Percentiles rank a stretch among this genome's conserved stretches.
Conservation (phyloP, 768 basidiomycete genomes). For the Leccinum subtestaceum region DNA sequence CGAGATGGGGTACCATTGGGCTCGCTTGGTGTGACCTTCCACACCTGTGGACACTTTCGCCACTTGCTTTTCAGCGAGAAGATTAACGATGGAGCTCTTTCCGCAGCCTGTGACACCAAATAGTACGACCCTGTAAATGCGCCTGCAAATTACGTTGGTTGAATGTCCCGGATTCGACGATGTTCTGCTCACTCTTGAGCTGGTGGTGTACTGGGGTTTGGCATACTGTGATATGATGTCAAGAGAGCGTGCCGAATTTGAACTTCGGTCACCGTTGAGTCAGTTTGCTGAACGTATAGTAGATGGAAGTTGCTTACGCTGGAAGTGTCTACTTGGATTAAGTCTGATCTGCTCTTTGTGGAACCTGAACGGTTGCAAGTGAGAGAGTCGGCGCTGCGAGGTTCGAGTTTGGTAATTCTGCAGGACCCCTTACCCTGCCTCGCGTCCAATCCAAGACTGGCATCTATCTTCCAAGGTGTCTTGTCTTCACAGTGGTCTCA, state of each 20-base stretch:
- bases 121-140: slow-evolving; percentile 22
- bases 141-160: slow-evolving; percentile 14
- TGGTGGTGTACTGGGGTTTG: background rate
- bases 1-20: slow-evolving; percentile 19
- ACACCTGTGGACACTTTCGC: slow-evolving; percentile 32
- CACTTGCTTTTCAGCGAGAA: slow-evolving; percentile 23
- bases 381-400: background rate
- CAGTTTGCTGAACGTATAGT: background rate
- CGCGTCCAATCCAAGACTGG: background rate
- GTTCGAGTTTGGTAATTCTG: slow-evolving; percentile 4
- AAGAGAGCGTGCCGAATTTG: background rate
- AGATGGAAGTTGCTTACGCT: slow-evolving; percentile 8
- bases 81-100: slow-evolving; percentile 32
- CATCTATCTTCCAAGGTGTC: background rate
- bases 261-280: background rate
- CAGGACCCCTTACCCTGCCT: background rate
- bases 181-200: slow-evolving; percentile 15
- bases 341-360: background rate
- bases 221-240: background rate
- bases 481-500: background rate
- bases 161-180: background rate
- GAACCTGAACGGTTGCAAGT: background rate
- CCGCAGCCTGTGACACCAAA: slow-evolving; percentile 31
- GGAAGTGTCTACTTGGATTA: background rate
- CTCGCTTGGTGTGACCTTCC: slow-evolving; percentile 30